These are phyloP conservation scores for Eucalyptus coolabah DNA, from an alignment of 345 rosid genomes.

Conservation along the genomic window DNA sequence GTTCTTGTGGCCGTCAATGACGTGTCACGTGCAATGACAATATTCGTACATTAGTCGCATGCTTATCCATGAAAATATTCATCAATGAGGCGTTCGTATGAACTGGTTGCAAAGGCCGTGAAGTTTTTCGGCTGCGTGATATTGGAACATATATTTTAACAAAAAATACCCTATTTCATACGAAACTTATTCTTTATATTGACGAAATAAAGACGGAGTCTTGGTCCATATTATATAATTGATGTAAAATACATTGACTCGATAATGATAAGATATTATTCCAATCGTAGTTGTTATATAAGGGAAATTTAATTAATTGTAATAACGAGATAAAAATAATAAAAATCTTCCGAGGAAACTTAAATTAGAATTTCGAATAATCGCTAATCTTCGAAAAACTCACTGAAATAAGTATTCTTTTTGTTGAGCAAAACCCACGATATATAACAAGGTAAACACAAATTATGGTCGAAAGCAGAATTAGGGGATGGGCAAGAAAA, in stretches of 20 bases:
- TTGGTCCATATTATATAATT: not conserved
- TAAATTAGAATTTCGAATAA: not conserved
- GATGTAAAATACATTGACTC: not conserved
- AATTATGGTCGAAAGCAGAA: not conserved
- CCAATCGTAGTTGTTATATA: not conserved
- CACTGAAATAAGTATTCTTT: not conserved
- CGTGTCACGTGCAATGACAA: not conserved
- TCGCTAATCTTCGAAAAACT: not conserved
- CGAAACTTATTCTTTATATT: not conserved
- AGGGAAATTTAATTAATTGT: not conserved
- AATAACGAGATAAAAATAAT: not conserved
- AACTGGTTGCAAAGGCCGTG: not conserved
- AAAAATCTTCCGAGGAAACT: not conserved
- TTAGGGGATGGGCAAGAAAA: not conserved
- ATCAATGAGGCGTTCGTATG: accelerated
- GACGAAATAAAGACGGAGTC: not conserved
- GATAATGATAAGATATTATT: not conserved
- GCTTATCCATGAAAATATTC: not conserved
- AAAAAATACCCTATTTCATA: not conserved
- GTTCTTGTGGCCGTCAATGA: not conserved
- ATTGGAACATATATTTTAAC: not conserved
- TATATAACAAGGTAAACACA: not conserved
- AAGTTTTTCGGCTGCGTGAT: not conserved
- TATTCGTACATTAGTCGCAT: not conserved
- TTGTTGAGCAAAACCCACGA: not conserved